Evolutionary conservation across 2,329 filamentous ascomycete species (phyloP), one percentile per base, ranked within the genome.

Genomic region (Trichoderma guizhouense): DNA sequence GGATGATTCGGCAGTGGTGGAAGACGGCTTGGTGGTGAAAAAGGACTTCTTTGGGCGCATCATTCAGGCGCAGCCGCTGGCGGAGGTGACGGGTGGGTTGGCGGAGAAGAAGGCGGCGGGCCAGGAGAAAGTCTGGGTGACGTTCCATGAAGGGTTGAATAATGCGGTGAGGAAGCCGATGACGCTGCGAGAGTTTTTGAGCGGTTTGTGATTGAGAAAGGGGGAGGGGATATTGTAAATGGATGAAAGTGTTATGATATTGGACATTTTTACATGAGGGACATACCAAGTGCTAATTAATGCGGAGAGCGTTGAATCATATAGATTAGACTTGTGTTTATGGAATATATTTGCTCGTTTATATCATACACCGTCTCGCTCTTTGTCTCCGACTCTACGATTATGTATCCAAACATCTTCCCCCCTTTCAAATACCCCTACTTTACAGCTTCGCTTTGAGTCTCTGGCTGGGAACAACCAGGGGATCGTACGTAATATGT

Each of bases 151-250:
- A 83, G 95, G 95, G 0, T 90, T 94, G 79, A 96, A 94, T 71
- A 97, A 98, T 85, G 95, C 95, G 12, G 95, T 98, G 73, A 87
- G 92, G 80, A 97, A 97, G 80, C 93, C 94, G 3, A 90, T 98
- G 73, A 92, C 92, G 9, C 80, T 97, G 79, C 87, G 88, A 73
- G 95, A 97, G 80, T 88, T 98, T 76, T 82, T 97, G 85, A 86
- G 84, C 71, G 91, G 88, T 3, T 78, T 94, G 72, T 92, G 81
- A 62, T 58, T 57, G 69, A 11, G 62, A 2, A 1, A 15, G 34
- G 14, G 32, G 32, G n/a, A n/a, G 2, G n/a, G 2, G 32, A 8
- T 39, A 2, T 6, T 64, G 24, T 21, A 51, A n/a, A 51, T 51
- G 43, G 43, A 51, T 12, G n/a, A 9, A 2, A 9, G 30, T 30